These are phyloP conservation scores for Lenzites betulinus DNA, from an alignment of 768 basidiomycete genomes.

Conservation along the genomic window DNA sequence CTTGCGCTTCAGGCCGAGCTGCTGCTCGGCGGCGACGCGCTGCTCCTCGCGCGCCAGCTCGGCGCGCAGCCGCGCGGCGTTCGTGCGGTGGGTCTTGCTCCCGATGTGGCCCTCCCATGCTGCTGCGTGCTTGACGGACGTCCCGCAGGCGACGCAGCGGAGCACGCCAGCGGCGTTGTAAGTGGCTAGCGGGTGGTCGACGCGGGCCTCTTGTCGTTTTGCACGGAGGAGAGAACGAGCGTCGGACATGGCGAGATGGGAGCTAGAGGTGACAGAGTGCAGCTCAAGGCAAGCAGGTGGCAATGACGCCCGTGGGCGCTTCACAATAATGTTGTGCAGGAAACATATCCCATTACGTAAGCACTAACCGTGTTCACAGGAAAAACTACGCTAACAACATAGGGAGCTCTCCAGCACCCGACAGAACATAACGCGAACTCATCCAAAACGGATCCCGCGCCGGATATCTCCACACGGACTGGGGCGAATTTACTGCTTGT, in stretches of 20 bases:
- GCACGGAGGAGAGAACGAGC: constrained; percentile 80
- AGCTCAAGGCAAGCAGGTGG: background rate
- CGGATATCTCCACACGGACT: background rate
- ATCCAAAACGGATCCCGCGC: background rate
- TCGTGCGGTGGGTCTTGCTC: constrained; percentile 75
- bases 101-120: constrained; percentile 90
- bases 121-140: constrained; percentile 68
- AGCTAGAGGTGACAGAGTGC: background rate
- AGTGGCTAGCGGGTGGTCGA: constrained; percentile 72
- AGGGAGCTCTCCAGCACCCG: background rate
- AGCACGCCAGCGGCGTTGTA: constrained; percentile 70
- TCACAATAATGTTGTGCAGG: background rate
- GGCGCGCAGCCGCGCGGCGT: constrained; percentile 58
- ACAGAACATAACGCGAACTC: background rate
- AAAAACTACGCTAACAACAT: constrained; percentile 17
- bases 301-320: constrained; percentile 9
- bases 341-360: constrained; percentile 22
- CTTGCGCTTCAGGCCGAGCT: constrained; percentile 36
- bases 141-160: constrained; percentile 66
- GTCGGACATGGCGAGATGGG: constrained; percentile 59
- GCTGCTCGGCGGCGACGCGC: constrained; percentile 38
- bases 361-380: constrained; percentile 14
- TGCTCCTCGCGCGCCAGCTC: constrained; percentile 44
- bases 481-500: constrained; percentile 40
- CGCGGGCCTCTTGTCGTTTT: constrained; percentile 74